These are phyloP conservation scores for Clitopilus hobsonii DNA, from an alignment of 768 basidiomycete genomes.

Conservation along the genomic window DNA sequence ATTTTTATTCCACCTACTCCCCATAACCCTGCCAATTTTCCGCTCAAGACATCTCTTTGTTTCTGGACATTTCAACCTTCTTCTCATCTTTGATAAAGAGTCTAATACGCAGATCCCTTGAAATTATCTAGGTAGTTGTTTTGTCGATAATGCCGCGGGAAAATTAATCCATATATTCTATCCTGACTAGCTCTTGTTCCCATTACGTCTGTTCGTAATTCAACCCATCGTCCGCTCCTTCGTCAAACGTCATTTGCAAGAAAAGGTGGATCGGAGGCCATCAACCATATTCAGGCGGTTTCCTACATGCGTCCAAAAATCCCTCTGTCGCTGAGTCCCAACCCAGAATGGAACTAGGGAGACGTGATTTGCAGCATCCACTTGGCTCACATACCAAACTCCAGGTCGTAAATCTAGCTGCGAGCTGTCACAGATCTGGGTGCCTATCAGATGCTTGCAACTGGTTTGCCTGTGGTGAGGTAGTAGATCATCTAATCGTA, in stretches of 20 bases:
- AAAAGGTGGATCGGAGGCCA: not conserved
- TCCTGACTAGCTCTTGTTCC: too few relatives aligned
- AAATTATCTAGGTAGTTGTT: too few relatives aligned
- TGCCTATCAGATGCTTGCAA: constrained; percentile 7
- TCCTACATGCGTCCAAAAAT: constrained; percentile 35
- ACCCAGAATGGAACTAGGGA: constrained; percentile 35
- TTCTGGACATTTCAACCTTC: not conserved
- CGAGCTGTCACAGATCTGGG: not conserved
- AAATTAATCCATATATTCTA: too few relatives aligned
- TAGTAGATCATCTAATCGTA: not conserved
- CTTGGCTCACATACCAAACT: constrained; percentile 35
- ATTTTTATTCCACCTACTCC: constrained; percentile 13
- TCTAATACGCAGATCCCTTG: not conserved
- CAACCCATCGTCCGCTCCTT: too few relatives aligned
- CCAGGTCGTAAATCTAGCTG: constrained; percentile 23
- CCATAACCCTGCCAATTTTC: not conserved
- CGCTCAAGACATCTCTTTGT: not conserved
- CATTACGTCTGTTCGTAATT: too few relatives aligned
- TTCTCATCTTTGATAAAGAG: not conserved
- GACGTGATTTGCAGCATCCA: constrained; percentile 31
- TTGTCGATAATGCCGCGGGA: too few relatives aligned
- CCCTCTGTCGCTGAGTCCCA: constrained; percentile 26
- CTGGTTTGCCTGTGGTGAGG: constrained; percentile 5
- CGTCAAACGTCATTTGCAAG: too few relatives aligned
- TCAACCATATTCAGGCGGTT: constrained; percentile 33